These are phyloP conservation scores for Trifolium repens DNA, from an alignment of 306 rosid genomes.

Conservation along the genomic window DNA sequence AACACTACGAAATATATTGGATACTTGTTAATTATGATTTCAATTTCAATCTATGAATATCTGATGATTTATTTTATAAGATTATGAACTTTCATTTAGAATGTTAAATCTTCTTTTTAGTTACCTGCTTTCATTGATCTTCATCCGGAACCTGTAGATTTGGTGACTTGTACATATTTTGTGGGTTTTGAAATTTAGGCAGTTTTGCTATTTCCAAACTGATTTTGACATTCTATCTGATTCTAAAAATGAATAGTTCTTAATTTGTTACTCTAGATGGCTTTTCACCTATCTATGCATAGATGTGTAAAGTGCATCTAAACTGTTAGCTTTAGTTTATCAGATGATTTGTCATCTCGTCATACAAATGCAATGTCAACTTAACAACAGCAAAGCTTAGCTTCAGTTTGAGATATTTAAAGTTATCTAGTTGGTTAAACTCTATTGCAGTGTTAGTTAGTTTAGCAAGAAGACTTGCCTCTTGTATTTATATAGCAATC, in stretches of 20 bases:
- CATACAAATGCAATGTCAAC: neutral
- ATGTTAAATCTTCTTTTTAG: slow-evolving; percentile 24
- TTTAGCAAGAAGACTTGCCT: slow-evolving; percentile 17
- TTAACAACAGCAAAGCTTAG: neutral
- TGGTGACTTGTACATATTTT: neutral
- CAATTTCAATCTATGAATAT: slow-evolving; percentile 21
- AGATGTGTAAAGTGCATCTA: slow-evolving; percentile 25
- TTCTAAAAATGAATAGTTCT: slow-evolving; percentile 17
- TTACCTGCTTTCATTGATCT: slow-evolving; percentile 13
- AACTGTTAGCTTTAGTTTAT: slow-evolving; percentile 6
- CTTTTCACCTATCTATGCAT: slow-evolving; percentile 27
- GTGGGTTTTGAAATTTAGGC: slow-evolving; percentile 25
- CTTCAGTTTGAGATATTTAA: slow-evolving; percentile 7
- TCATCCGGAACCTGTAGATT: slow-evolving; percentile 19
- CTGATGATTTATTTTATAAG: slow-evolving; percentile 27
- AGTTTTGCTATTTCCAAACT: slow-evolving; percentile 16
- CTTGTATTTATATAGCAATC: slow-evolving; percentile 16
- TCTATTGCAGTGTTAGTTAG: neutral
- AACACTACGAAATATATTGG: neutral
- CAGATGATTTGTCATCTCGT: neutral
- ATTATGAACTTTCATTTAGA: slow-evolving; percentile 11
- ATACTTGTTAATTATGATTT: slow-evolving; percentile 12
- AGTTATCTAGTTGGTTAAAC: neutral
- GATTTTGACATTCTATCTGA: slow-evolving; percentile 16
- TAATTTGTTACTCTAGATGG: slow-evolving; percentile 19